phyloP scores from a whole-genome alignment of 2,329 filamentous ascomycete genomes.

The Cryphonectria naterciae region DNA sequence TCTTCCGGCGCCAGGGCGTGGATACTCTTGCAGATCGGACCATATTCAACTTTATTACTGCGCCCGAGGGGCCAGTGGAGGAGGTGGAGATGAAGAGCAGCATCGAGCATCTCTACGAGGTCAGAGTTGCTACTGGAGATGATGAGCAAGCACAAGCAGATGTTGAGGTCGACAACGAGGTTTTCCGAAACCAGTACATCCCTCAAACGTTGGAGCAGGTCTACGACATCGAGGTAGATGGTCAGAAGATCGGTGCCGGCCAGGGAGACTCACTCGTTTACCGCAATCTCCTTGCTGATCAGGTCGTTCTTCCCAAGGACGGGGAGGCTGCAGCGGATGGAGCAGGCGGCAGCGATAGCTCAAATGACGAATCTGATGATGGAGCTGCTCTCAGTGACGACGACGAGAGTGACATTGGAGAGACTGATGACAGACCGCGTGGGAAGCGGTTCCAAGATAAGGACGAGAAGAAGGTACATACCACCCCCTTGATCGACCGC shows the following conservation, averaged over 20 bases:
- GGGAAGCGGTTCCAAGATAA: conserved; percentile 91
- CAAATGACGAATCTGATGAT: conserved; percentile 51
- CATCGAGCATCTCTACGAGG: conserved; percentile 70
- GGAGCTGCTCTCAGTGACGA: conserved; percentile 50
- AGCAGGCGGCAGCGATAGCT: conserved; percentile 43
- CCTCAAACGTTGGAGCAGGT: conserved; percentile 95
- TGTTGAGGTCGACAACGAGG: conserved; percentile 81
- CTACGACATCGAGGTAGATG: conserved; percentile 93
- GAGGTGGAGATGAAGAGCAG: conserved; percentile 63
- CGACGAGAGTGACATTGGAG: conserved; percentile 55
- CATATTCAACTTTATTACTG: conserved; percentile 84
- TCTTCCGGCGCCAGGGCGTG: conserved; percentile 85
- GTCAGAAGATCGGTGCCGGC: conserved; percentile 73
- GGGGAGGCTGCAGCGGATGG: conserved; percentile 40
- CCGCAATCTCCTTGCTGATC: conserved; percentile 78
- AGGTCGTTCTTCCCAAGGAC: conserved; percentile 52
- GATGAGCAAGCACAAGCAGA: conserved; percentile 50
- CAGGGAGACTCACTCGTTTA: conserved; percentile 82
- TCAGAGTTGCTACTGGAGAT: conserved; percentile 48
- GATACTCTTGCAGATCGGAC: conserved; percentile 77
- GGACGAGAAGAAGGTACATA: conserved; percentile 75
- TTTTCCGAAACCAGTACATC: conserved; percentile 96
- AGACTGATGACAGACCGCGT: conserved; percentile 70
- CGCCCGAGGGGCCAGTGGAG: conserved; percentile 61
- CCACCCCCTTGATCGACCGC: conserved; percentile 24